Evolutionary conservation across 371 early-diverging fungal species (phyloP).

Genomic region (Actinomortierella ambigua): DNA sequence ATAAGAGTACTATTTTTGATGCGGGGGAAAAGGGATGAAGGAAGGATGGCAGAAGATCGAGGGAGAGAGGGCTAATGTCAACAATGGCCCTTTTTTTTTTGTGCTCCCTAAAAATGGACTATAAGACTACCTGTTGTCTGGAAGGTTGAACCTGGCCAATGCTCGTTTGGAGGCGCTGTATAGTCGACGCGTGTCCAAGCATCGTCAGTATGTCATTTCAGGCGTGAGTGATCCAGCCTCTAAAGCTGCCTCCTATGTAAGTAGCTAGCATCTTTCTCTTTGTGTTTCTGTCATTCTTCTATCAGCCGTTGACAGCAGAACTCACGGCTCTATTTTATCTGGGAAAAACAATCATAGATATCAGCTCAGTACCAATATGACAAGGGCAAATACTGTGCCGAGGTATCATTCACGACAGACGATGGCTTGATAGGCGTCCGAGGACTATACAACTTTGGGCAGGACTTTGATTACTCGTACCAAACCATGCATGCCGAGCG

Average conservation of each 20-base stretch:
- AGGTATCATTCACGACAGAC: constrained; percentile 76
- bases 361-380: constrained; percentile 79
- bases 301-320: background rate
- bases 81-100: background rate
- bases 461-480: constrained; percentile 40
- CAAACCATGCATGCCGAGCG: constrained; percentile 26
- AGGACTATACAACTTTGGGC: constrained; percentile 76
- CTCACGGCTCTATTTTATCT: background rate
- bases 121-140: constrained; percentile 69
- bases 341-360: no score
- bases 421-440: constrained; percentile 80
- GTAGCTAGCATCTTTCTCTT: no score
- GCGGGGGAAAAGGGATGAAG: background rate
- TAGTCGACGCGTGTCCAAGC: constrained; percentile 60
- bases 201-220: constrained; percentile 69
- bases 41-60: background rate
- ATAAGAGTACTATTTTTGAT: background rate
- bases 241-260: constrained; percentile 61
- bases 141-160: constrained; percentile 79
- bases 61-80: constrained; percentile 8
- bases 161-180: constrained; percentile 80
- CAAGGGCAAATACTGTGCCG: constrained; percentile 75
- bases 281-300: background rate
- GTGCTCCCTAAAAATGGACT: background rate
- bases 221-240: constrained; percentile 68